Evolutionary conservation across 495 filamentous ascomycete species (phyloP), one percentile per base, ranked within the genome.

Genomic region (Aspergillus sparsus): DNA sequence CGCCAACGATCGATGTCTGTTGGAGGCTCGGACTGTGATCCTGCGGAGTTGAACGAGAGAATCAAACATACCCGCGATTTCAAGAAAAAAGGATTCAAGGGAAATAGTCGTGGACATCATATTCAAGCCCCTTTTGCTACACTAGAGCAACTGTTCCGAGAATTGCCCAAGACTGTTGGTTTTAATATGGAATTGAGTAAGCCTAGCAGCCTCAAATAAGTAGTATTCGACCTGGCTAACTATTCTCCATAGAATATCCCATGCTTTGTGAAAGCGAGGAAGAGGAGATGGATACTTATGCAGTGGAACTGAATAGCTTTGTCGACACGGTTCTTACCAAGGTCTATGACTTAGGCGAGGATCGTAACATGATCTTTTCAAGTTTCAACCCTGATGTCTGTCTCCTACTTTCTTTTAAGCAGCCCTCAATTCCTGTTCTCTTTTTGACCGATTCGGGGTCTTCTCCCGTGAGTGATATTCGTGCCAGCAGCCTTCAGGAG

Each of bases 41-140:
- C 73, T 0, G 69, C 81, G n/a, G 85, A 88, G 37, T 79, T 95
- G 68, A 83, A 86, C 44, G 95, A 98, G 69, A 88, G 89, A 49
- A 98, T 99, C 90, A 97, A 96, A 74, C 92, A 97, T 70, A 97
- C 95, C 3, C 86, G 91, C 51, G 92, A 96, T 69, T 97, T 90
- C 77, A 97, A 96, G 71, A 85, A 86, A 66, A 88, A 89, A 66
- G 95, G 94, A 0, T 99, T 88, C 84, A 99, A 99, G 74, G 92
- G 87, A 49, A 99, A 99, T 69, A 92, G 85, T 21, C 88, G 95
- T 6, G 94, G 94, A 52, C 89, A 89, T 64, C 93, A 92, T 65
- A 97, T 99, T 62, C 93, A 98, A 68, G 89, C 88, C 0, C 92
- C 92, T 0, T 98, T 98, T 72, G 92, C 94, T 4, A 99, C 95